Evolutionary conservation across 257 asterid genomes (phyloP).

Genomic region (Gentiana straminea): DNA sequence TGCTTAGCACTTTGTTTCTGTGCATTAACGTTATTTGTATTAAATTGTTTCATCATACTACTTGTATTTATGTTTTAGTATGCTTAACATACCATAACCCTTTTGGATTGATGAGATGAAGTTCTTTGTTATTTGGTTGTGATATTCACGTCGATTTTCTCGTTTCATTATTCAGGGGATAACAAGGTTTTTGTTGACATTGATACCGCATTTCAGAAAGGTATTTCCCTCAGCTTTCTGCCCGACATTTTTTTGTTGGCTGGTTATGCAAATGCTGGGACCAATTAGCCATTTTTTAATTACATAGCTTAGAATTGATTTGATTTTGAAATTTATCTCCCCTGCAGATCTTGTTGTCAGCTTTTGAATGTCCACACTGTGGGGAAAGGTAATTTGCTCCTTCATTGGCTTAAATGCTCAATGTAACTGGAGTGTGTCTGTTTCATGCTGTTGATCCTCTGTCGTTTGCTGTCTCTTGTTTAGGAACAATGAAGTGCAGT

Average conservation of each 20-base stretch:
- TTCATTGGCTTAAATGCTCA: conserved; percentile 6
- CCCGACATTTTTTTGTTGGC: neutral
- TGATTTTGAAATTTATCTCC: neutral
- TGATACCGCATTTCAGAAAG: conserved; percentile 93
- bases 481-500: conserved; percentile 93
- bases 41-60: too few relatives aligned
- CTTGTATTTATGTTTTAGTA: neutral
- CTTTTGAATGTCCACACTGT: conserved; percentile 95
- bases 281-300: neutral
- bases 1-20: neutral
- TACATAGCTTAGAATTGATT: too few relatives aligned
- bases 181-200: conserved; percentile 68
- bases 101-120: neutral
- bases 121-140: neutral
- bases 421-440: neutral
- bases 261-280: neutral
- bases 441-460: neutral
- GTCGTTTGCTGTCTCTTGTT: conserved; percentile 8
- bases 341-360: conserved; percentile 76
- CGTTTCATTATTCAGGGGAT: conserved; percentile 48
- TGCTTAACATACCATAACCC: neutral
- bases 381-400: conserved; percentile 64
- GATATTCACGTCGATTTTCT: conserved; percentile 6
- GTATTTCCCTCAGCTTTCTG: conserved; percentile 20
- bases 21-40: too few relatives aligned